Conservation (phyloP, 345 rosid species). For the Pelargonium nanum region DNA sequence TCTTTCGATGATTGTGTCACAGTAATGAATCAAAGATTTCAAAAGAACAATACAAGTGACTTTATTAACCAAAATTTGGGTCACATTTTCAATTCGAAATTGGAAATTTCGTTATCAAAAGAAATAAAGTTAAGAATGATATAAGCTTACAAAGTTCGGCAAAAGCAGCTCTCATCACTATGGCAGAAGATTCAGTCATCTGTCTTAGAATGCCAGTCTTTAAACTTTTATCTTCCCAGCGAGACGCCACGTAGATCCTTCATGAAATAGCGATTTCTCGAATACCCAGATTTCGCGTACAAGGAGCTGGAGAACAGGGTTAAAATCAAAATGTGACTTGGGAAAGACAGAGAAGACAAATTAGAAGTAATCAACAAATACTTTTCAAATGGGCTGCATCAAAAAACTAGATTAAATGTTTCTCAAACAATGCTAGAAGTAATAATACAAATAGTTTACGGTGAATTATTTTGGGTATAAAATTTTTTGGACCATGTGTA, state of each 20-base stretch:
- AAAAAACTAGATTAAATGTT: too few relatives aligned
- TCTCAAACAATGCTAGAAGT: too few relatives aligned
- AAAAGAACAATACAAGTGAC: too few relatives aligned
- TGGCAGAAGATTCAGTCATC: background rate
- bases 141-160: constrained; percentile 15
- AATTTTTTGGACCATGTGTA: background rate
- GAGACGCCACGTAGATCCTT: constrained; percentile 81
- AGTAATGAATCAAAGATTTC: too few relatives aligned
- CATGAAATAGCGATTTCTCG: constrained; percentile 86
- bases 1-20: too few relatives aligned
- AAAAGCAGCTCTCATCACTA: constrained; percentile 4
- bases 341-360: background rate
- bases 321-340: background rate
- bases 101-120: too few relatives aligned
- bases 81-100: constrained; percentile 1
- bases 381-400: too few relatives aligned
- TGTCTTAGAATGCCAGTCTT: constrained; percentile 5
- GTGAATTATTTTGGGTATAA: background rate
- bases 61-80: background rate
- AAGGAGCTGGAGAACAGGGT: constrained; percentile 41
- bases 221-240: constrained; percentile 61
- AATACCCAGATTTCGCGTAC: constrained; percentile 92
- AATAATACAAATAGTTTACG: too few relatives aligned
- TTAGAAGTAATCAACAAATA: too few relatives aligned
- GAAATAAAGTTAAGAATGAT: background rate